Base-by-base conservation (phyloP, 495 filamentous ascomycete species). In the Neurospora sp. region DNA sequence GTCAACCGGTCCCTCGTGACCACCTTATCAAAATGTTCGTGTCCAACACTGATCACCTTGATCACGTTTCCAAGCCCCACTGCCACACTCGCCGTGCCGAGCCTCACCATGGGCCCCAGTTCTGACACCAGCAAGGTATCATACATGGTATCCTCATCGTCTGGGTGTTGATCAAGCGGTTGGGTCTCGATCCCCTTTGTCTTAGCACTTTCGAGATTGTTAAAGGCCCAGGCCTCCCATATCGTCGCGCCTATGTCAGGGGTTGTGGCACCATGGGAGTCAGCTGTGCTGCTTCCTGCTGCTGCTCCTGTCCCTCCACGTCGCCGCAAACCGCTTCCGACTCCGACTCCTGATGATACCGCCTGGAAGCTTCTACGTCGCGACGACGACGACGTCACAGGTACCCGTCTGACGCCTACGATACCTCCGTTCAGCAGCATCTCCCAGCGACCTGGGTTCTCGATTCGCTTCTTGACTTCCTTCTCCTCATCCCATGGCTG, bases 191-290 rank as follows among this genome's bases (percentile, higher is more conserved):
- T 81, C 2, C 15, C 28, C 9, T 74, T 77, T 24, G 79, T 77
- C 28, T 81, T 75, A 17, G 77, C 77, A 36, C 74, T 71, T 45
- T 82, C 82, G 15, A 81, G 82, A 72, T 82, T 81, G 28, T 87
- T 86, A 70, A 92, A 83, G 11, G 85, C 87, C 89, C 90, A 93
- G 2, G 87, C 87, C 77, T 93, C 90, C 90, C 90, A 93, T 21
- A 9, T 34, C 81, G 83, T 59, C 85, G 83, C 39, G 84, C 76
- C 21, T 73, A 17, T 28, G 69, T 71, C 34, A 74, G 72, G 39
- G 71, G 4, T 36, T 70, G 43, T 62, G 28, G 7, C 5, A 19
- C 34, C 54, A 8, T 28, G 1, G 24, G 24, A 9, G 8, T 62
- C 54, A 17, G 28, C 24, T 17, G 15, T 62, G 28, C 28, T 17